phyloP scores from a whole-genome alignment of 2,329 filamentous ascomycete species.

The Colletotrichum nymphaeae region DNA sequence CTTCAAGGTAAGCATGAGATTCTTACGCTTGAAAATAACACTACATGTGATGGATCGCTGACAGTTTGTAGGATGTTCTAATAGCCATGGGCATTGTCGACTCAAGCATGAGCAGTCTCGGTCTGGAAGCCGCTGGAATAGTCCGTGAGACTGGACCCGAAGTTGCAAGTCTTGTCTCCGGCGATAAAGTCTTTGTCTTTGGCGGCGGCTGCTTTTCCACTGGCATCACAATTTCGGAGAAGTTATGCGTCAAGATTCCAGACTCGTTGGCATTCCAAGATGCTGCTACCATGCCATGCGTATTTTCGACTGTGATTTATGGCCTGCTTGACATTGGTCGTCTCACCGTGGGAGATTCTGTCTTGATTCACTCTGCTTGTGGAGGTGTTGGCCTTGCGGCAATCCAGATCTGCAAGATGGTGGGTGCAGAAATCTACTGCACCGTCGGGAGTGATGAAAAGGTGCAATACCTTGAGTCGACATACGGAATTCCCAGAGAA shows the following conservation, averaged over 20 bases:
- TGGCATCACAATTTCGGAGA: conserved; percentile 1
- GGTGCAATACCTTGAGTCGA: conserved; percentile 39
- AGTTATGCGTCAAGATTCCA: conserved; percentile 46
- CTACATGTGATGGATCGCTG: background rate
- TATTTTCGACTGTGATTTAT: conserved; percentile 47
- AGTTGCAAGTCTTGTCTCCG: conserved; percentile 43
- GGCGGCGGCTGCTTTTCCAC: conserved; percentile 25
- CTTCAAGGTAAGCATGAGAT: conserved; percentile 7
- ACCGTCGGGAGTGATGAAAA: conserved; percentile 48
- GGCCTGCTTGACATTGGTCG: conserved; percentile 44
- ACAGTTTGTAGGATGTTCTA: conserved; percentile 7
- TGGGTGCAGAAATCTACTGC: conserved; percentile 47
- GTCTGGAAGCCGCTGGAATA: conserved; percentile 46
- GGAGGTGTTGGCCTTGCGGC: conserved; percentile 44
- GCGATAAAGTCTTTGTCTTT: conserved; percentile 17
- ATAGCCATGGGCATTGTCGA: conserved; percentile 41
- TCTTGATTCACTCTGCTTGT: conserved; percentile 44
- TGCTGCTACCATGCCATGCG: conserved; percentile 49
- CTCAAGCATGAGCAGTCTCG: conserved; percentile 33
- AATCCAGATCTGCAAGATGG: conserved; percentile 41
- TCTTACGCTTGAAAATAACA: conserved; percentile 43
- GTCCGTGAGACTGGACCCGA: conserved; percentile 44
- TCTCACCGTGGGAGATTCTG: conserved; percentile 39
- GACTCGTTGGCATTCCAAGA: conserved; percentile 47
- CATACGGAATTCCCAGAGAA: conserved; percentile 41